These are phyloP conservation scores for Huntiella omanensis DNA, from an alignment of 2,329 filamentous ascomycete species.

Conservation along the genomic window DNA sequence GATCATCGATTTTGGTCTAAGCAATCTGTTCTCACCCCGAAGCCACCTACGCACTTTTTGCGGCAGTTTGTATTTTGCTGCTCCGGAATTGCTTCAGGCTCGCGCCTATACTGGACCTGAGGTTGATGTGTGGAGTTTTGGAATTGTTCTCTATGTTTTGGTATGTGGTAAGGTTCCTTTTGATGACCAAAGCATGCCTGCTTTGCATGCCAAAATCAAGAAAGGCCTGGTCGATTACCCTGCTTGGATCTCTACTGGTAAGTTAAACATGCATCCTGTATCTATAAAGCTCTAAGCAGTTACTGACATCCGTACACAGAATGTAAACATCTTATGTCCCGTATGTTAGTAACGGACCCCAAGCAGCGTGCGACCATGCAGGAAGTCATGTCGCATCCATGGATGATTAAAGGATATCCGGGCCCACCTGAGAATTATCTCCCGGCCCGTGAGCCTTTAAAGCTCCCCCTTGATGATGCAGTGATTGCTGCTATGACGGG, in stretches of 20 bases:
- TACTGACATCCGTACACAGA: slow-evolving; percentile 32
- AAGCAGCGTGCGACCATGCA: slow-evolving; percentile 66
- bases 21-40: slow-evolving; percentile 80
- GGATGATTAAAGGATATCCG: slow-evolving; percentile 86
- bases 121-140: slow-evolving; percentile 97
- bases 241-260: slow-evolving; percentile 76
- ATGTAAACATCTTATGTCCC: slow-evolving; percentile 78
- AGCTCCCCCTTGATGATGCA: slow-evolving; percentile 62
- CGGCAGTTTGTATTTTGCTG: slow-evolving; percentile 92
- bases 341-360: slow-evolving; percentile 92
- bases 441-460: slow-evolving; percentile 65
- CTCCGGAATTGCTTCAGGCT: slow-evolving; percentile 82
- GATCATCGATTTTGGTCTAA: slow-evolving; percentile 95
- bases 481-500: slow-evolving; percentile 90
- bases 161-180: slow-evolving; percentile 97
- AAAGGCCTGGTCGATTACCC: slow-evolving; percentile 92
- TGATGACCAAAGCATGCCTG: slow-evolving; percentile 97
- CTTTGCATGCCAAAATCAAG: slow-evolving; percentile 96
- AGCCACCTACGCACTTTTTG: slow-evolving; percentile 89
- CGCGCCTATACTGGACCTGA: slow-evolving; percentile 90
- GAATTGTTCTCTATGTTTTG: slow-evolving; percentile 89
- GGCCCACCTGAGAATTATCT: slow-evolving; percentile 78
- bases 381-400: slow-evolving; percentile 88
- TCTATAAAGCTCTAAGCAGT: not conserved
- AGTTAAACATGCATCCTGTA: slow-evolving; percentile 17